Percentiles rank a stretch among this genome's conserved stretches.
phyloP scores from a whole-genome alignment of 148 eudicot genomes.

The Spergularia marina region DNA sequence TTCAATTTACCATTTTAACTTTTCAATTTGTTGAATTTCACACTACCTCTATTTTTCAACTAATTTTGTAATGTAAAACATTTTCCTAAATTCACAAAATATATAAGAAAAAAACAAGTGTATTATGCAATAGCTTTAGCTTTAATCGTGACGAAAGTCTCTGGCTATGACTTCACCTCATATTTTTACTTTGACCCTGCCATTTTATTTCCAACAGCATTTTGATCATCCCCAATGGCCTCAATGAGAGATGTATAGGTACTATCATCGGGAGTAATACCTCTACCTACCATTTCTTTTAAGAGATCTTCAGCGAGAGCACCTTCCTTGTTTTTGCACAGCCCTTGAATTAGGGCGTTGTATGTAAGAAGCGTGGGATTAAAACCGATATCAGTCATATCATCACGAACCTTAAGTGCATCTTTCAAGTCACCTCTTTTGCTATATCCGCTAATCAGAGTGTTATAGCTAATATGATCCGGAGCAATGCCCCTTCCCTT shows the following conservation, averaged over 20 bases:
- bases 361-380: conserved; percentile 67
- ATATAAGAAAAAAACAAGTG: too few species aligned
- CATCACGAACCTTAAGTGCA: conserved; percentile 65
- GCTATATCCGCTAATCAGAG: conserved; percentile 74
- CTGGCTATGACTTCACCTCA: too few species aligned
- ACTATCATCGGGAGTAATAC: conserved; percentile 64
- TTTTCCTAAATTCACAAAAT: too few species aligned
- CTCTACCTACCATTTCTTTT: conserved; percentile 61
- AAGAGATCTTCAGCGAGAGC: conserved; percentile 54
- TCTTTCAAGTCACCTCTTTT: conserved; percentile 65
- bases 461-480: conserved; percentile 63
- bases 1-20: too few species aligned
- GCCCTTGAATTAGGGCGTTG: conserved; percentile 73
- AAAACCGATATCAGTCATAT: conserved; percentile 61
- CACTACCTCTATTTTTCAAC: too few species aligned
- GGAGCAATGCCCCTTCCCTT: conserved; percentile 63
- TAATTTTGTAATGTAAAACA: too few species aligned
- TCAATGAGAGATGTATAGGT: conserved; percentile 59
- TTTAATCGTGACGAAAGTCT: too few species aligned
- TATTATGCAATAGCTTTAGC: too few species aligned
- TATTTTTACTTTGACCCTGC: too few species aligned
- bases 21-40: too few species aligned
- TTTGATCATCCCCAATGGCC: conserved; percentile 42
- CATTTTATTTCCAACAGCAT: not conserved
- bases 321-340: conserved; percentile 62